phyloP scores from a whole-genome alignment of 805 yeast genomes.

The Cyberlindnera meyerae region DNA sequence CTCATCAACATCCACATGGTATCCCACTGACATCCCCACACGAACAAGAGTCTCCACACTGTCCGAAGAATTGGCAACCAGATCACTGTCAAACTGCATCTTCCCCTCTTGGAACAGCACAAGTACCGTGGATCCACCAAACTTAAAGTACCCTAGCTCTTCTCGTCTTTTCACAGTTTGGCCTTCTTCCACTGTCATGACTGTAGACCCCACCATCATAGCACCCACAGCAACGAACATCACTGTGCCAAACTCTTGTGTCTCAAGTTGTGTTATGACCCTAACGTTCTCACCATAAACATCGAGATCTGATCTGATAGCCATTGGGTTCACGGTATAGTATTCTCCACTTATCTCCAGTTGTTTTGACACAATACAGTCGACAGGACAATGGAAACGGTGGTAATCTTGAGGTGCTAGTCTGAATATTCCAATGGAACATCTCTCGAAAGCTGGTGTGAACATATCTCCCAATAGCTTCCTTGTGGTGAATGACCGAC shows the following conservation, averaged over 20 bases:
- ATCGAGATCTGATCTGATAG: slow-evolving; percentile 79
- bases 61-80: slow-evolving; percentile 59
- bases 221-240: slow-evolving; percentile 87
- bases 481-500: slow-evolving; percentile 63
- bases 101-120: slow-evolving; percentile 50
- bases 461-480: slow-evolving; percentile 48
- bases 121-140: slow-evolving; percentile 90
- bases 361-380: slow-evolving; percentile 65
- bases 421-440: slow-evolving; percentile 70
- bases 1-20: slow-evolving; percentile 47
- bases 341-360: slow-evolving; percentile 79
- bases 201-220: slow-evolving; percentile 96
- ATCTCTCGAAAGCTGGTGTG: slow-evolving; percentile 37
- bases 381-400: slow-evolving; percentile 84
- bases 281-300: slow-evolving; percentile 92
- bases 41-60: slow-evolving; percentile 77
- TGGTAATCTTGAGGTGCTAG: slow-evolving; percentile 98
- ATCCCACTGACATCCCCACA: slow-evolving; percentile 93
- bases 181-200: slow-evolving; percentile 62
- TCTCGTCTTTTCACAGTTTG: slow-evolving; percentile 60
- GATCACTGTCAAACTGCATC: slow-evolving; percentile 67
- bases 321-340: slow-evolving; percentile 97
- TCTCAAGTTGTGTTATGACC: slow-evolving; percentile 68
- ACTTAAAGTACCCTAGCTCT: slow-evolving; percentile 90
- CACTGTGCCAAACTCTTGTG: slow-evolving; percentile 73